phyloP scores from a whole-genome alignment of 2,329 filamentous ascomycete genomes.

The Didymella keratinophila region DNA sequence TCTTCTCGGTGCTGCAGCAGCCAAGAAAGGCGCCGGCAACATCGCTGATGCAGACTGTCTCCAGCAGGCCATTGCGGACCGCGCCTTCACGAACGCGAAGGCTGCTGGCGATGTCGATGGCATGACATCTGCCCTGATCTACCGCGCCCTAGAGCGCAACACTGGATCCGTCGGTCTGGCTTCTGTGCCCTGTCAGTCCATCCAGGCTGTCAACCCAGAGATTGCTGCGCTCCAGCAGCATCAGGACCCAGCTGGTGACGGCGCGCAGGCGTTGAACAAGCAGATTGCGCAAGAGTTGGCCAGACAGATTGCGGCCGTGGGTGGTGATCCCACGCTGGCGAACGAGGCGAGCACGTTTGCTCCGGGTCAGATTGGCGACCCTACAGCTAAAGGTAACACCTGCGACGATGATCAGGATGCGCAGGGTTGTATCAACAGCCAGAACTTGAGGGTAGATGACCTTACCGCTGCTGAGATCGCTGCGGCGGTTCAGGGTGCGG shows the following conservation, averaged over 20 bases:
- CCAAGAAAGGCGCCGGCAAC: conserved; percentile 56
- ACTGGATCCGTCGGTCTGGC: conserved; percentile 64
- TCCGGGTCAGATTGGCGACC: conserved; percentile 63
- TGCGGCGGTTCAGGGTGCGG: conserved; percentile 54
- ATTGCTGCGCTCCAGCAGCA: conserved; percentile 70
- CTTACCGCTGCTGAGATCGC: conserved; percentile 61
- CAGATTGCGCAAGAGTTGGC: conserved; percentile 67
- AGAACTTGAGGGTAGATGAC: conserved; percentile 63
- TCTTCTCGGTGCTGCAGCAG: conserved; percentile 62
- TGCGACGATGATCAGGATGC: conserved; percentile 60
- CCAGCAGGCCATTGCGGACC: conserved; percentile 65
- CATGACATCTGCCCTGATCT: conserved; percentile 64
- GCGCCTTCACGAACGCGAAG: conserved; percentile 68
- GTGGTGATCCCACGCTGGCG: conserved; percentile 68
- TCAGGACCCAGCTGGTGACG: conserved; percentile 70
- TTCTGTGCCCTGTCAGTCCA: conserved; percentile 65
- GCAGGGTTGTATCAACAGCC: conserved; percentile 63
- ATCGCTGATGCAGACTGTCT: conserved; percentile 65
- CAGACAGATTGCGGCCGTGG: conserved; percentile 66
- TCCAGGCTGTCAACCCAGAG: conserved; percentile 68
- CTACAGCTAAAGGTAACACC: conserved; percentile 61
- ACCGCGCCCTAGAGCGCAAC: conserved; percentile 66
- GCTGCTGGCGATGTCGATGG: conserved; percentile 60
- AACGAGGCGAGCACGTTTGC: conserved; percentile 70
- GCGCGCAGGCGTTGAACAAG: conserved; percentile 67